phyloP scores from a whole-genome alignment of 208 protist species.

The Crithidia fasciculata region DNA sequence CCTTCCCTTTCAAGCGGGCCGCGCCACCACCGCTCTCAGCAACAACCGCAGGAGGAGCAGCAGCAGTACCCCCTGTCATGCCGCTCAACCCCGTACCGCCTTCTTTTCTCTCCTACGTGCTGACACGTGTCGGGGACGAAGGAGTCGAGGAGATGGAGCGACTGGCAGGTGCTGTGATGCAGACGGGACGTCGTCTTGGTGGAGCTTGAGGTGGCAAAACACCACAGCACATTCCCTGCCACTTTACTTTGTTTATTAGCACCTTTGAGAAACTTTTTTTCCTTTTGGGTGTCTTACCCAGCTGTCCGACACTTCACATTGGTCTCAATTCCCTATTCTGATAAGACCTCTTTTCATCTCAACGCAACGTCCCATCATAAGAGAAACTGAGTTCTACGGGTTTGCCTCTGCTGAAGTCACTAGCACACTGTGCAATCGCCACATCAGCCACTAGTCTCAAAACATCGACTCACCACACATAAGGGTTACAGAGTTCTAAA shows the following conservation, averaged over 20 bases:
- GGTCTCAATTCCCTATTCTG: too few species aligned
- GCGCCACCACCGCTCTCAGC: neutral
- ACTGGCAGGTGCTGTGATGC: constrained; percentile 9
- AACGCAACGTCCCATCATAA: too few species aligned
- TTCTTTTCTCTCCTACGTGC: constrained; percentile 13
- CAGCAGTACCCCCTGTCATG: neutral
- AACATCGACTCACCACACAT: too few species aligned
- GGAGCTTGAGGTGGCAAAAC: neutral
- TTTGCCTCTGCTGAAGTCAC: too few species aligned
- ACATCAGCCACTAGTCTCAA: too few species aligned
- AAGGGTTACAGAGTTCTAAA: too few species aligned
- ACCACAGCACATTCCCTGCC: too few species aligned
- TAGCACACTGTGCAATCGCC: too few species aligned
- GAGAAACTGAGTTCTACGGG: too few species aligned
- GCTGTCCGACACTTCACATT: too few species aligned
- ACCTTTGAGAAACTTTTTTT: neutral
- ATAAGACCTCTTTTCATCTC: too few species aligned
- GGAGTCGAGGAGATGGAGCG: constrained; percentile 22
- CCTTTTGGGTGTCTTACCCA: neutral
- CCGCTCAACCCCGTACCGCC: constrained; percentile 8
- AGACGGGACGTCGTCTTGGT: constrained; percentile 13
- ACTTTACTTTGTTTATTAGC: too few species aligned
- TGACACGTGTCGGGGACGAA: constrained; percentile 4
- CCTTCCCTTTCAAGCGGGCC: neutral
- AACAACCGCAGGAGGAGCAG: neutral